Evolutionary conservation across 805 yeast genomes (phyloP).

Genomic region (Sugiyamaella mastotermitis): DNA sequence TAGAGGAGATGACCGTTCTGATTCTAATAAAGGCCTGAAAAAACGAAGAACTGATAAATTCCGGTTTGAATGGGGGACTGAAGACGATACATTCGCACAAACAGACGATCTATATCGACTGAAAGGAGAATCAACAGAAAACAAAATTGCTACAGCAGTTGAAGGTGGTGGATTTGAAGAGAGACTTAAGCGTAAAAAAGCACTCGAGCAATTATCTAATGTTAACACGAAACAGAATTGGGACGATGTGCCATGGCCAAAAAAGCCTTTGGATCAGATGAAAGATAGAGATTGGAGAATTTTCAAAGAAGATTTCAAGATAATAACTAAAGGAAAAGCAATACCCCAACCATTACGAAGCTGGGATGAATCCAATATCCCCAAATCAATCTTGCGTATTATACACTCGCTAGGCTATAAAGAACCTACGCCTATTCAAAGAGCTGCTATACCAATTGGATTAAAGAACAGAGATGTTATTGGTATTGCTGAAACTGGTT

Average conservation of each 20-base stretch:
- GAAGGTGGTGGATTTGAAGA: constrained; percentile 18
- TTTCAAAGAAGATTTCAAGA: constrained; percentile 69
- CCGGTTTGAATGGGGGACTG: constrained; percentile 61
- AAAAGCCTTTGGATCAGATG: constrained; percentile 62
- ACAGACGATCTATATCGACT: constrained; percentile 37
- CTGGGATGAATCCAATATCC: constrained; percentile 65
- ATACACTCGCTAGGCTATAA: constrained; percentile 36
- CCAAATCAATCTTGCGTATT: constrained; percentile 34
- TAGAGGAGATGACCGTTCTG: constrained; percentile 13
- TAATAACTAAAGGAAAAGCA: constrained; percentile 44
- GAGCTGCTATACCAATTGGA: constrained; percentile 78
- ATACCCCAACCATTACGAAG: constrained; percentile 56
- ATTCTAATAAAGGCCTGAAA: constrained; percentile 2
- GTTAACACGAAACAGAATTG: constrained; percentile 15
- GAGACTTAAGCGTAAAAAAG: constrained; percentile 18
- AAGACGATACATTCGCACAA: constrained; percentile 56
- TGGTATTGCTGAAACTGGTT: constrained; percentile 95
- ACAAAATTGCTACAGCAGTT: constrained; percentile 5
- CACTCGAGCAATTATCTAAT: constrained; percentile 21
- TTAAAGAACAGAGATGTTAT: constrained; percentile 56
- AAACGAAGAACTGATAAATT: constrained; percentile 34
- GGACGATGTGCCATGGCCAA: constrained; percentile 54
- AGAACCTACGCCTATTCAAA: constrained; percentile 85
- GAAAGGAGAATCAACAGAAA: background rate
- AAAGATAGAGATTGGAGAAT: constrained; percentile 84